Conservation (phyloP, 768 basidiomycete genomes). For the Pleurotus eryngii region DNA sequence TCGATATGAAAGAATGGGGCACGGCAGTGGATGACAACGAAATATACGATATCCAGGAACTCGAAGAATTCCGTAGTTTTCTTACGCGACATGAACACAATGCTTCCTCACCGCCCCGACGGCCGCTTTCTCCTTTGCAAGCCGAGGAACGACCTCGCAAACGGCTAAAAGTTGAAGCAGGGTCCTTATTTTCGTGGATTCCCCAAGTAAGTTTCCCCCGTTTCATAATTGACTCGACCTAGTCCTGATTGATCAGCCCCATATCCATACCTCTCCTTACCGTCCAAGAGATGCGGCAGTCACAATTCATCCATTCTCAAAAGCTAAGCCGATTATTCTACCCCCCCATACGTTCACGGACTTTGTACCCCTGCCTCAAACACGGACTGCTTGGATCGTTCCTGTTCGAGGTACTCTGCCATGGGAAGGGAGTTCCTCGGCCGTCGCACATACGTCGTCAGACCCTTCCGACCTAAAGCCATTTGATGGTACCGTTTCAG, state of each 20-base stretch:
- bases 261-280: constrained; percentile 27
- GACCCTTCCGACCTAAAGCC: constrained; percentile 11
- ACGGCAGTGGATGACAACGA: not conserved
- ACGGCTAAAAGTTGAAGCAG: constrained; percentile 30
- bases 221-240: constrained; percentile 17
- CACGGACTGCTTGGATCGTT: constrained; percentile 53
- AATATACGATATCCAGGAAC: not conserved
- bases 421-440: constrained; percentile 43
- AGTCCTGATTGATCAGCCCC: constrained; percentile 27
- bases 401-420: constrained; percentile 53
- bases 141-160: constrained; percentile 20
- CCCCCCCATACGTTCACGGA: constrained; percentile 26
- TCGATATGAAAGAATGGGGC: constrained; percentile 1
- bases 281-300: constrained; percentile 16
- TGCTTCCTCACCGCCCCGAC: not conserved
- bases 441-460: constrained; percentile 31
- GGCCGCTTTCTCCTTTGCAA: not conserved
- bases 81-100: not conserved
- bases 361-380: constrained; percentile 26
- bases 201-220: constrained; percentile 40
- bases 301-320: constrained; percentile 29
- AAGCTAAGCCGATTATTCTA: constrained; percentile 32
- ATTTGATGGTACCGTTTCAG: not conserved
- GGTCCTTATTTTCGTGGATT: constrained; percentile 34
- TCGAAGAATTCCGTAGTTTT: constrained; percentile 8